phyloP scores from a whole-genome alignment of 306 rosid species.

The Argentina anserina region DNA sequence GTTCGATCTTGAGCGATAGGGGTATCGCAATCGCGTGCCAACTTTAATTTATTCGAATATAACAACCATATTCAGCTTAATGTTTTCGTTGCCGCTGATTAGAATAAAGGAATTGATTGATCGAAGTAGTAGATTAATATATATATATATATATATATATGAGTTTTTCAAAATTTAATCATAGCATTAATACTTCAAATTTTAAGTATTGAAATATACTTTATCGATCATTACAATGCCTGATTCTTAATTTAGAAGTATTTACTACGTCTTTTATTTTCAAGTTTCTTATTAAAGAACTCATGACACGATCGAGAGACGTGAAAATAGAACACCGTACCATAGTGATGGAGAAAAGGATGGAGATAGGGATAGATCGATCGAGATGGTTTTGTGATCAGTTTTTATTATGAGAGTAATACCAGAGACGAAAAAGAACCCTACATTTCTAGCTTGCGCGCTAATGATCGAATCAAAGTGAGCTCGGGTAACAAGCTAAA shows the following conservation, averaged over 20 bases:
- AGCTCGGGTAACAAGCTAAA: background rate
- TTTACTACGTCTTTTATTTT: no score
- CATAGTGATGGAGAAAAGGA: background rate
- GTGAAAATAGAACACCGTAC: background rate
- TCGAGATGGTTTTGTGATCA: background rate
- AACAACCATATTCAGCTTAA: background rate
- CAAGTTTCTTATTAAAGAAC: no score
- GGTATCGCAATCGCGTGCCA: background rate
- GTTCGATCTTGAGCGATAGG: background rate
- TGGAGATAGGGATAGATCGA: background rate
- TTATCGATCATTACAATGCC: no score
- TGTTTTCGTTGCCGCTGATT: no score
- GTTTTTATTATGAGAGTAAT: background rate
- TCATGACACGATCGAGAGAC: background rate
- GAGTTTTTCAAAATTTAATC: no score
- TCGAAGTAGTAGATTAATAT: no score
- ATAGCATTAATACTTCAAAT: no score
- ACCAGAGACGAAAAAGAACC: constrained; percentile 1
- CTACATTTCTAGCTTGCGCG: no score
- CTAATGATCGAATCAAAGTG: background rate
- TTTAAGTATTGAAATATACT: no score
- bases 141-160: no score
- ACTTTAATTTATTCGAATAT: background rate
- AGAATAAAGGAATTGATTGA: no score
- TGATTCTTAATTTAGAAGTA: no score